Percentiles rank a stretch among this genome's conserved stretches.
Conservation (phyloP, 192 early-diverging fungal species). For the Geranomyces variabilis region DNA sequence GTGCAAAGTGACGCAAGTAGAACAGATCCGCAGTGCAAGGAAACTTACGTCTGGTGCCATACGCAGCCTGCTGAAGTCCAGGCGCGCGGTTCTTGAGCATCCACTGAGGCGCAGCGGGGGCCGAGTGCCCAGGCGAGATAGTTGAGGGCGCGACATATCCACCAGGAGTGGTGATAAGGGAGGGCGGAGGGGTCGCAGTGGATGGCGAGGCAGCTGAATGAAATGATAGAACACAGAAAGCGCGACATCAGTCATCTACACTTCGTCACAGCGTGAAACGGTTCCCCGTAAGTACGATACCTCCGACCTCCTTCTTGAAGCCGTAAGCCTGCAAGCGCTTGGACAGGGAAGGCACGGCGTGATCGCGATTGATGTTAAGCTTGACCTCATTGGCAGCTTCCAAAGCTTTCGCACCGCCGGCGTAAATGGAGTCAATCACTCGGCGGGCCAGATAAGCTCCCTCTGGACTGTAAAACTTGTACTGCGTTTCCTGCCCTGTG, state of each 20-base stretch:
- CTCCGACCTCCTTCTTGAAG: neutral
- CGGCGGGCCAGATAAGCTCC: neutral
- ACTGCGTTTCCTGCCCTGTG: neutral
- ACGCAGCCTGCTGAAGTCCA: neutral
- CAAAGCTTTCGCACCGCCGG: neutral
- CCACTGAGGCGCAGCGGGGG: neutral
- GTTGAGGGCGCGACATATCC: no score
- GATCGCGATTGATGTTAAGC: neutral
- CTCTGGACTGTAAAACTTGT: neutral
- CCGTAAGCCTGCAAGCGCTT: neutral
- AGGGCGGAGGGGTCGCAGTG: no score
- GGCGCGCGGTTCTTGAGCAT: conserved; percentile 10
- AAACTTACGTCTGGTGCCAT: conserved; percentile 4
- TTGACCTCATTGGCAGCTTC: neutral
- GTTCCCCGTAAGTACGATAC: no score
- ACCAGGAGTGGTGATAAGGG: no score
- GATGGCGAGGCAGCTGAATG: no score
- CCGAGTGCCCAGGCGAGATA: neutral
- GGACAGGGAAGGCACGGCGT: neutral
- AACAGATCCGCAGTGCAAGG: no score
- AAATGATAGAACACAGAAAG: no score
- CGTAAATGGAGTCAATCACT: neutral
- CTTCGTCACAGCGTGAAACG: no score
- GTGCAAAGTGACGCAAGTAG: no score
- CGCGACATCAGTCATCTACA: no score